Conservation (phyloP, 768 basidiomycete species). For the Lentinula raphanica region DNA sequence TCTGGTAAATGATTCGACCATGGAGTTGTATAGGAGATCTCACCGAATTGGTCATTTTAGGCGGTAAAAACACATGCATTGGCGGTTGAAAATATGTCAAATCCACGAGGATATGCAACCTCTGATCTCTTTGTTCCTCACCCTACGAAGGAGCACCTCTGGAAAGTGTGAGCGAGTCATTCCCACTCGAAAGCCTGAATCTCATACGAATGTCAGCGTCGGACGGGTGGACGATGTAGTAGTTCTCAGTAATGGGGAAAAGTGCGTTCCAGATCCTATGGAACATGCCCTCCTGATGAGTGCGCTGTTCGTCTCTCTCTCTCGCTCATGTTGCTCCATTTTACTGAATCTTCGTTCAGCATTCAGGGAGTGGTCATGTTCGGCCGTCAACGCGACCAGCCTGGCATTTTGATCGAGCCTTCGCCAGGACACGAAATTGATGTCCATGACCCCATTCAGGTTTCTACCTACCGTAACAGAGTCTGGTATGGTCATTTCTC, state of each 20-base stretch:
- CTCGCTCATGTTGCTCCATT: neutral
- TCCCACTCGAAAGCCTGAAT: neutral
- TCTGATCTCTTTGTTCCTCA: slow-evolving; percentile 40
- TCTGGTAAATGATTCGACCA: slow-evolving; percentile 21
- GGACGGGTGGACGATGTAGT: slow-evolving; percentile 28
- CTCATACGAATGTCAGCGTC: slow-evolving; percentile 13
- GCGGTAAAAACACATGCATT: slow-evolving; percentile 26
- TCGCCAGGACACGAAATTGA: slow-evolving; percentile 22
- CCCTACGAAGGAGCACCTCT: slow-evolving; percentile 36
- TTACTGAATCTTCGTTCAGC: slow-evolving; percentile 11
- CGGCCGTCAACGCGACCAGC: slow-evolving; percentile 28
- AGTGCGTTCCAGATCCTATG: slow-evolving; percentile 27
- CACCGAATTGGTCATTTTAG: slow-evolving; percentile 14
- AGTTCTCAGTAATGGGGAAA: slow-evolving; percentile 26
- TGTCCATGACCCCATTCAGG: slow-evolving; percentile 18
- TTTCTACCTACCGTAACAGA: slow-evolving; percentile 24
- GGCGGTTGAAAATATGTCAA: slow-evolving; percentile 25
- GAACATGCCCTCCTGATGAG: slow-evolving; percentile 18
- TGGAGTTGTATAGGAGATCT: neutral
- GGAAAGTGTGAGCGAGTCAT: slow-evolving; percentile 20
- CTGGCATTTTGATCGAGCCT: slow-evolving; percentile 28
- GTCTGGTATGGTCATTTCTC: slow-evolving; percentile 27
- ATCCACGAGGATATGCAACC: slow-evolving; percentile 36
- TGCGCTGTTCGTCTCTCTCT: slow-evolving; percentile 14
- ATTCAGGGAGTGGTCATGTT: slow-evolving; percentile 35